phyloP scores from a whole-genome alignment of 805 yeast species.

The Suhomyces tanzawaensis region DNA sequence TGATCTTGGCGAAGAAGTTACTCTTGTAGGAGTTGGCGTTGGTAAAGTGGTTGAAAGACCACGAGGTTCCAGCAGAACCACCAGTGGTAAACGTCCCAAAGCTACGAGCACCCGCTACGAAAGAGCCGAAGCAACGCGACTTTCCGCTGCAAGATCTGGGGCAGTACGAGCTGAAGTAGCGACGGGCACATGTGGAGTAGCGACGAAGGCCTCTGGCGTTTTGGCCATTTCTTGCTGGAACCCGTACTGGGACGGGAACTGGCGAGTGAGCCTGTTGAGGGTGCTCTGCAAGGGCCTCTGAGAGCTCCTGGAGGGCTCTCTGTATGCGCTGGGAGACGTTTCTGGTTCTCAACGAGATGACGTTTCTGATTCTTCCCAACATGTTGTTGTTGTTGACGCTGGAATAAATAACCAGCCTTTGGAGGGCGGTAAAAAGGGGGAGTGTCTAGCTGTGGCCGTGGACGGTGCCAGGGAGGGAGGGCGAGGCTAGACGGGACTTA shows the following conservation, averaged over 20 bases:
- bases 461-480: not conserved
- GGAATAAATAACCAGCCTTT: conserved; percentile 8
- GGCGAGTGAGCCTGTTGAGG: conserved; percentile 22
- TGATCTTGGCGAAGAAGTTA: conserved; percentile 7
- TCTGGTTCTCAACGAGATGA: conserved; percentile 42
- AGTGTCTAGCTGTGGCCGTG: not conserved
- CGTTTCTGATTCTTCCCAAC: conserved; percentile 34
- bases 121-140: not conserved
- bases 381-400: conserved; percentile 8
- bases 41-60: conserved; percentile 9
- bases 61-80: conserved; percentile 1
- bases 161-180: not conserved
- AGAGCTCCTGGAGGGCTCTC: conserved; percentile 48
- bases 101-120: not conserved
- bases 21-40: conserved; percentile 3
- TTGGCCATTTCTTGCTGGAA: conserved; percentile 13
- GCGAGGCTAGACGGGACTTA: not conserved
- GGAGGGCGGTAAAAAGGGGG: not conserved
- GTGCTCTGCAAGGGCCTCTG: conserved; percentile 29
- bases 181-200: conserved; percentile 4
- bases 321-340: conserved; percentile 44
- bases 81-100: conserved; percentile 5
- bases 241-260: conserved; percentile 43
- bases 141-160: not conserved
- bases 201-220: conserved; percentile 1